A percentile compares a stretch with the other conserved stretches of the same genome.
These are phyloP conservation scores for Gigaspora rosea DNA, from an alignment of 192 early-diverging fungal genomes.

Conservation along the genomic window DNA sequence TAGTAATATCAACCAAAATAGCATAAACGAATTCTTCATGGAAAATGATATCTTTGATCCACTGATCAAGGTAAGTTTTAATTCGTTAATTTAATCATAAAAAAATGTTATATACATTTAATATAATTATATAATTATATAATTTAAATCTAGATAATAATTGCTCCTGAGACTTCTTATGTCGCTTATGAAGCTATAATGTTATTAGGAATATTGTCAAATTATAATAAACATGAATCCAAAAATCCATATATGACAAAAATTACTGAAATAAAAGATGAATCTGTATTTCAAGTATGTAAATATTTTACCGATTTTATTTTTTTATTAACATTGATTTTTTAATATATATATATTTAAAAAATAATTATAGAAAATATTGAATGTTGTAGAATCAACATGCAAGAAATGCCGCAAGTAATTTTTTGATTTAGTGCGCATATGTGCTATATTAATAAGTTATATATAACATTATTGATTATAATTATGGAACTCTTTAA, in stretches of 20 bases:
- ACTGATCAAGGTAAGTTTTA: conserved; percentile 42
- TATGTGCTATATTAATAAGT: not conserved
- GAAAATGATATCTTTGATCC: conserved; percentile 48
- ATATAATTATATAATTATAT: no score
- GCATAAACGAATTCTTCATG: conserved; percentile 61
- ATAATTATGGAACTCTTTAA: not conserved
- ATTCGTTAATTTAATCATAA: not conserved
- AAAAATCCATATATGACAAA: conserved; percentile 50
- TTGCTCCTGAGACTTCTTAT: conserved; percentile 36
- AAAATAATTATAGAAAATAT: conserved; percentile 24
- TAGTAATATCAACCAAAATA: conserved; percentile 61
- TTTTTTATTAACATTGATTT: not conserved
- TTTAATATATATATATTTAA: not conserved
- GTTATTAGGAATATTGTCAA: conserved; percentile 52
- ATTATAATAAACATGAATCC: conserved; percentile 60
- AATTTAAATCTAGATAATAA: conserved; percentile 39
- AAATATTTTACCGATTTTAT: not conserved
- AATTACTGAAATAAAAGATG: conserved; percentile 40
- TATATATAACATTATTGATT: not conserved
- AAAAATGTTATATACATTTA: no score
- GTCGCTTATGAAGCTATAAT: conserved; percentile 46
- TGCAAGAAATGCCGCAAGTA: conserved; percentile 22
- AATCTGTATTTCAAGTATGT: conserved; percentile 35
- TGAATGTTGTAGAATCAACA: conserved; percentile 3
- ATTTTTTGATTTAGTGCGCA: not conserved